Evolutionary conservation across 352 stramenopile species (phyloP), one percentile per base, ranked within the genome.

Genomic region (Globisporangium nodosum): DNA sequence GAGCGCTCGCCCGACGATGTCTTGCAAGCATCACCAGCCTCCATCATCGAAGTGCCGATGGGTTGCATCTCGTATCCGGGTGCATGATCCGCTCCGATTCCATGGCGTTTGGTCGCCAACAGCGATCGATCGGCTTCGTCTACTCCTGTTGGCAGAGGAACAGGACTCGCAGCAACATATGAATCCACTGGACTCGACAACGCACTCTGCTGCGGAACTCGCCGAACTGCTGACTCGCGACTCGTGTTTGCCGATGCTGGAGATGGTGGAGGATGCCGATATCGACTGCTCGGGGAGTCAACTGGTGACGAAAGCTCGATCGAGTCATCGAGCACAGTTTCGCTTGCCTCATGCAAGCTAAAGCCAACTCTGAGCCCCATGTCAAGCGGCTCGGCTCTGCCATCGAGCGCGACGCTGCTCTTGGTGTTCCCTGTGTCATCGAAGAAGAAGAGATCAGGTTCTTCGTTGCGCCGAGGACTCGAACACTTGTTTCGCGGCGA

Each of bases 261-360:
- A 16, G 31, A 21, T 16, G 6, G n/a, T 12, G 27, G 12, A 31
- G 31, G 18, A 13, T 49, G 12, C 18, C 12, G 43, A 20, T 24
- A 13, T 43, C 30, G 49, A 5, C 40, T 15, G 31, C 5, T 15
- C 11, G 15, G n/a, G 24, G 21, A 56, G 27, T 57, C 40, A 3
- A 21, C 9, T 39, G 47, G 47, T 15, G 46, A 65, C 6, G 40
- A 47, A n/a, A 67, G 59, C 24, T 54, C 51, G 12, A 45, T 52
- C 11, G 49, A 33, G 12, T 46, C 27, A 5, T 49, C 20, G 18
- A 49, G n/a, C 18, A 27, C 43, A 24, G 13, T 9, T 16, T n/a
- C 5, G 9, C 5, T 27, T 6, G 30, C 18, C 2, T 49, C 43
- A 4, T 12, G 12, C 43, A 20, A 49, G 43, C 5, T 12, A 18